Evolutionary conservation across 1,284 basidiomycete species (phyloP).

Genomic region (Rhodotorula mucilaginosa): DNA sequence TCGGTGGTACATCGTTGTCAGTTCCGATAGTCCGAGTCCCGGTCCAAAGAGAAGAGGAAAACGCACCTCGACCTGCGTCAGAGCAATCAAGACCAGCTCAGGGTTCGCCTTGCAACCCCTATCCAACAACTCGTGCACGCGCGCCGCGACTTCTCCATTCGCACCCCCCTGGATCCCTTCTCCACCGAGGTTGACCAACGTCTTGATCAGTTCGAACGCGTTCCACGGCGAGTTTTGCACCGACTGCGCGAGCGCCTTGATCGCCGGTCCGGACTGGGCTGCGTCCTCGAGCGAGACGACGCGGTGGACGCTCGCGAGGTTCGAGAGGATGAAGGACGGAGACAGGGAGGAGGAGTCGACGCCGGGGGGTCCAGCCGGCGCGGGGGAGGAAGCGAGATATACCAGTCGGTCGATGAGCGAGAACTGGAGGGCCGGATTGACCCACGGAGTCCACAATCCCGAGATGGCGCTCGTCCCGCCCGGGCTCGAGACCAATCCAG

Average conservation of each 20-base stretch:
- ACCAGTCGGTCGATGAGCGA: slow-evolving; percentile 82
- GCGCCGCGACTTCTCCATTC: slow-evolving; percentile 17
- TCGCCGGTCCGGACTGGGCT: slow-evolving; percentile 65
- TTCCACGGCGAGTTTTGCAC: slow-evolving; percentile 93
- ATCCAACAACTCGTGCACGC: slow-evolving; percentile 76
- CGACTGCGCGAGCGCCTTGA: slow-evolving; percentile 76
- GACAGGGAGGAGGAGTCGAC: background rate
- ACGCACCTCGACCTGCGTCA: slow-evolving; percentile 83
- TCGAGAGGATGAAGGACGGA: slow-evolving; percentile 75
- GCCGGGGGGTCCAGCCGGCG: slow-evolving; percentile 53
- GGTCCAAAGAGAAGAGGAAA: background rate
- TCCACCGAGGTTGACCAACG: slow-evolving; percentile 72
- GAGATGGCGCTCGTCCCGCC: slow-evolving; percentile 34
- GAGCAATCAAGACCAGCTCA: slow-evolving; percentile 88
- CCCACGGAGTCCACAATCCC: slow-evolving; percentile 60
- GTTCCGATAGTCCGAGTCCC: too few species aligned
- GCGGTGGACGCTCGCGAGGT: slow-evolving; percentile 66
- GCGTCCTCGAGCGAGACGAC: slow-evolving; percentile 85
- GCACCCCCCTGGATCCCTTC: background rate
- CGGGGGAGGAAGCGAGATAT: slow-evolving; percentile 57
- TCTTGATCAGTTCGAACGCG: slow-evolving; percentile 83
- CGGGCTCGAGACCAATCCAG: slow-evolving; percentile 18
- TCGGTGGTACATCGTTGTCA: background rate
- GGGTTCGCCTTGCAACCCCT: slow-evolving; percentile 89
- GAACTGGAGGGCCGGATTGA: slow-evolving; percentile 79